A percentile compares a stretch with the other conserved stretches of the same genome.
Evolutionary conservation across 2,329 filamentous ascomycete genomes (phyloP).

Genomic region (Fusarium sublunatum): DNA sequence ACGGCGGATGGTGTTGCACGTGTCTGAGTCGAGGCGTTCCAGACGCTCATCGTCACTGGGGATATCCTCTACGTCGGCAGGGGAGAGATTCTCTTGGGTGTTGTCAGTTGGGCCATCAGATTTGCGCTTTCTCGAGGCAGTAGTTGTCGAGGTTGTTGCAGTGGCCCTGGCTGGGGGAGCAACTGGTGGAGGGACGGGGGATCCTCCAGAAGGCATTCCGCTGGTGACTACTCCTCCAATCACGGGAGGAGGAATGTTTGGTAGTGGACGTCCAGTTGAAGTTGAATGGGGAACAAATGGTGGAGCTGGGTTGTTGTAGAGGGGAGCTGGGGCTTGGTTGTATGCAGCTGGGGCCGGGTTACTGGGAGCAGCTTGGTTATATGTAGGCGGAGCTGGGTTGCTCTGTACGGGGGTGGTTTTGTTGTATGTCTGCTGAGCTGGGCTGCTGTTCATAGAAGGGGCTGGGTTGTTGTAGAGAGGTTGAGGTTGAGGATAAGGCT

Average conservation of each 20-base stretch:
- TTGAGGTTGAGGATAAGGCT: too few relatives aligned
- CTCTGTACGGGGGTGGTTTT: too few relatives aligned
- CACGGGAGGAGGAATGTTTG: neutral
- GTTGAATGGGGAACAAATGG: slow-evolving; percentile 20
- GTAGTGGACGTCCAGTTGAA: neutral
- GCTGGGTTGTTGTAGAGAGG: neutral
- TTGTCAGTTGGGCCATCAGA: slow-evolving; percentile 30
- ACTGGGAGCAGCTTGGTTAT: neutral
- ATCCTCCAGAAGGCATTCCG: neutral
- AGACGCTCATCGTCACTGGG: slow-evolving; percentile 37
- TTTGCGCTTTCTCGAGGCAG: slow-evolving; percentile 39
- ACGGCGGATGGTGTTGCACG: slow-evolving; percentile 43
- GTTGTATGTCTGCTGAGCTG: too few relatives aligned
- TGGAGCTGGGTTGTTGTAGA: neutral
- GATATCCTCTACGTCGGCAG: slow-evolving; percentile 32
- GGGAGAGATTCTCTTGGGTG: slow-evolving; percentile 37
- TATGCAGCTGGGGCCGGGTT: neutral
- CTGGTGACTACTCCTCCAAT: neutral
- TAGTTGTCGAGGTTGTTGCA: slow-evolving; percentile 10
- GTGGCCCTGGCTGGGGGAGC: neutral
- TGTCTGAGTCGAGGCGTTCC: slow-evolving; percentile 20
- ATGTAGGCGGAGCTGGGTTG: neutral
- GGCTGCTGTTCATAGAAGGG: neutral
- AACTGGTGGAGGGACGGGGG: neutral
- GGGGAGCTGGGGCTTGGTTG: neutral